These are phyloP conservation scores for Euryodendron excelsum DNA, from an alignment of 148 eudicot genomes.

Conservation along the genomic window DNA sequence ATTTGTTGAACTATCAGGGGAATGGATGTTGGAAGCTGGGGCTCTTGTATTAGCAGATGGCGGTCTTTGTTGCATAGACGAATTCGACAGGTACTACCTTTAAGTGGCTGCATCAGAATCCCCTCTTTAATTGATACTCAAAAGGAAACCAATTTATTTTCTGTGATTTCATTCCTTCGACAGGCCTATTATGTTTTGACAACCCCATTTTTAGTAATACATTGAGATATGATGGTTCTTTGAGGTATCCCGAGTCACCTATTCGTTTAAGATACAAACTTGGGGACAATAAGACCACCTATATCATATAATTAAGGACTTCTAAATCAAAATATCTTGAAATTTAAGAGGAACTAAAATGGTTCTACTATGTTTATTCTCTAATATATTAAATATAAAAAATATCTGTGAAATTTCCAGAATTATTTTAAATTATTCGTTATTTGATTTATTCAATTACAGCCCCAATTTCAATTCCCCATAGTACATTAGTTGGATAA, in stretches of 20 bases:
- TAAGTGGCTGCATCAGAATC: background rate
- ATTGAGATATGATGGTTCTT: background rate
- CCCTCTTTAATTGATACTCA: background rate
- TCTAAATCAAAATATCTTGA: background rate
- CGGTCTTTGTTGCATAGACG: constrained; percentile 97
- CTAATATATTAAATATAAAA: background rate
- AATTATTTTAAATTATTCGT: background rate
- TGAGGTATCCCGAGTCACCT: background rate
- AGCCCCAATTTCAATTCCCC: background rate
- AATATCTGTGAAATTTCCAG: background rate
- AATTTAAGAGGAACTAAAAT: background rate
- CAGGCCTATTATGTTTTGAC: background rate
- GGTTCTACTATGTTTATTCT: too few species aligned
- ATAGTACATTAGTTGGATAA: background rate
- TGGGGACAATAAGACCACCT: background rate
- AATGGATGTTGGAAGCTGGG: constrained; percentile 99
- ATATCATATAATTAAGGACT: background rate
- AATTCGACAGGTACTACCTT: constrained; percentile 53
- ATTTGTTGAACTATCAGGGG: constrained; percentile 41
- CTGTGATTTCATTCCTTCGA: background rate
- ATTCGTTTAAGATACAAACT: background rate
- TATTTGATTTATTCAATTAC: background rate
- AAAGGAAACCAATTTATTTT: background rate
- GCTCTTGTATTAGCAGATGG: constrained; percentile 98
- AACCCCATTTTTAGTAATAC: background rate